Conservation (phyloP, 106 monocot species). For the Dactylorhiza incarnata region DNA sequence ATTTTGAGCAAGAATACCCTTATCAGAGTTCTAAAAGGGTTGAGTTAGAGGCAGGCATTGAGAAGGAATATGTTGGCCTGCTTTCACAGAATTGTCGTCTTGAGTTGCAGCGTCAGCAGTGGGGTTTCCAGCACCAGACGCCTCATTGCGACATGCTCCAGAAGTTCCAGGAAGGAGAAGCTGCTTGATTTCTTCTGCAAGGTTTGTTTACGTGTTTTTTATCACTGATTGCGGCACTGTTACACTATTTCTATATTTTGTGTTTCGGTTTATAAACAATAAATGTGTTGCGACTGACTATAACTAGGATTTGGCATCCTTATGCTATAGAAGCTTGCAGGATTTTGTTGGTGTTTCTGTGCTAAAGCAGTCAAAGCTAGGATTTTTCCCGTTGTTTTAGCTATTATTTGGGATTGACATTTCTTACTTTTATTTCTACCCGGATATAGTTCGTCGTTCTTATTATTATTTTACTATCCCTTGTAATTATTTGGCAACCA, state of each 20-base stretch:
- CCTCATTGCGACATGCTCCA: conserved; percentile 83
- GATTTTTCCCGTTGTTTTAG: background rate
- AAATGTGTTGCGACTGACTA: background rate
- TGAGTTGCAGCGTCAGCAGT: conserved; percentile 74
- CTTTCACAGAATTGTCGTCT: conserved; percentile 70
- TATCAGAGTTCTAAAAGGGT: conserved; percentile 42
- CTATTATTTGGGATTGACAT: background rate
- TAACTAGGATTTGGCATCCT: background rate
- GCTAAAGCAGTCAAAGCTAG: background rate
- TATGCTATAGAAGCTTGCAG: background rate
- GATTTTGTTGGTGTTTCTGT: background rate
- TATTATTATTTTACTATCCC: too few species aligned
- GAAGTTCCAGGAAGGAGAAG: conserved; percentile 46
- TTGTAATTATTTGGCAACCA: too few species aligned
- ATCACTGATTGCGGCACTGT: background rate
- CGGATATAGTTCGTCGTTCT: too few species aligned
- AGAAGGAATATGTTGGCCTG: conserved; percentile 67
- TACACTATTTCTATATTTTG: background rate
- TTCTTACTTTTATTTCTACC: background rate
- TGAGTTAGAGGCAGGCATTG: conserved; percentile 53
- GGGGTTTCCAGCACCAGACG: conserved; percentile 52
- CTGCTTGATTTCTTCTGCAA: background rate
- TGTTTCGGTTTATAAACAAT: background rate
- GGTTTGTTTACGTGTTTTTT: background rate
- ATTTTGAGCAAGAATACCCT: conserved; percentile 82